Base-by-base conservation (phyloP, 306 rosid genomes). In the Cucumis hystrix region DNA sequence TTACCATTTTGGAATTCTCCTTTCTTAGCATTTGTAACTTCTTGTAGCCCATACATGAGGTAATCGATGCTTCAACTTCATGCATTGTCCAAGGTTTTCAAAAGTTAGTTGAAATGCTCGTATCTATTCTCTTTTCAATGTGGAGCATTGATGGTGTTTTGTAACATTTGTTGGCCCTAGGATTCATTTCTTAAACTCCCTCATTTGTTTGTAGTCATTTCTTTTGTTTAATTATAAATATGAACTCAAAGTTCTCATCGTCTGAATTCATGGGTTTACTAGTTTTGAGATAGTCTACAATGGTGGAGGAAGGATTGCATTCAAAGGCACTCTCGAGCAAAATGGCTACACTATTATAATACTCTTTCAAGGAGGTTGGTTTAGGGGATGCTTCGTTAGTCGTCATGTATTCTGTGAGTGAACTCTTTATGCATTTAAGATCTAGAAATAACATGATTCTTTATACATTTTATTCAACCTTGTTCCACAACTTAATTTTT, bases 271-370 rank as follows among this genome's bases (percentile, higher is more conserved):
- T 41, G 33, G 78, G 15, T 78, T 81, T 79, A 82, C 47, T 49
- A 95, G 99, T 88, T 82, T 86, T 76, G 88, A 83, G 80, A 90
- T 85, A 80, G 89, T 91, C 68, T 89, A 85, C 75, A 85, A 88
- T 76, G 99, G 99, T 71, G 99, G 99, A 56, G 94, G 92, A 64
- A 92, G 86, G 85, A 67, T 95, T 79, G 86, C 84, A 59, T 87
- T 95, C 78, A 87, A 84, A 86, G 99, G 99, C 82, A 83, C 85
- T 60, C 93, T 95, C 39, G 76, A 84, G 68, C 82, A 66, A 63
- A 4, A 77, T 75, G 63, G 78, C 59, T 60, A 79, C 78, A 80
- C 86, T 72, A 82, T 78, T 76, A 84, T 65, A 23, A 90, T 83
- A 81, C 90, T 95, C 72, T 86, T 95, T 79, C 85, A 70, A 39